Conservation (phyloP, 768 basidiomycete genomes). For the Baorangia bicolor region DNA sequence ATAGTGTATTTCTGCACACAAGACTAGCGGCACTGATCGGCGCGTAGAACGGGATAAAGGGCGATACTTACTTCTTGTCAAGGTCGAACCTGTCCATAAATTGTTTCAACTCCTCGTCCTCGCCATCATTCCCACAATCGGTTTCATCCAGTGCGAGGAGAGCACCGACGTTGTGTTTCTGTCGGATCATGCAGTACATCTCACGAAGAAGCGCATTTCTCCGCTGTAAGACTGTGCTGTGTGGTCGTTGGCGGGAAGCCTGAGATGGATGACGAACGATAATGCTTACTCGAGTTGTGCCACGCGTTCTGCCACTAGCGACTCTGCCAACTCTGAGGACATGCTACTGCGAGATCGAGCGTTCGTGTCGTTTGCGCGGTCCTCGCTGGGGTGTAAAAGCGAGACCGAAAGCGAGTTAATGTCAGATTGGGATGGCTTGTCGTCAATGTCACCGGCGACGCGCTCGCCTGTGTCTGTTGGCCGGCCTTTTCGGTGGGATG, state of each 20-base stretch:
- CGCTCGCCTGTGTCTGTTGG: constrained; percentile 1
- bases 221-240: constrained; percentile 59
- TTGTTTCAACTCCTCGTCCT: constrained; percentile 40
- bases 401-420: neutral
- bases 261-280: neutral
- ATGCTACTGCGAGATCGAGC: constrained; percentile 16
- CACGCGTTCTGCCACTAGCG: constrained; percentile 38
- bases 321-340: constrained; percentile 30
- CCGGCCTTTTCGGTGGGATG: neutral
- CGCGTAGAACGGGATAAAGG: neutral
- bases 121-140: constrained; percentile 30
- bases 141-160: constrained; percentile 40
- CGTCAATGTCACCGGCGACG: constrained; percentile 2
- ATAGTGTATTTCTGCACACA: neutral
- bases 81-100: constrained; percentile 63
- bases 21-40: constrained; percentile 1
- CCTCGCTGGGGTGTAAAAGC: neutral
- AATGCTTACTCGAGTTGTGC: constrained; percentile 33
- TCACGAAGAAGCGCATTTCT: constrained; percentile 71
- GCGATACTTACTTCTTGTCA: constrained; percentile 43
- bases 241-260: neutral
- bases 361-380: constrained; percentile 1
- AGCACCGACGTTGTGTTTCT: constrained; percentile 46
- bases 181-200: constrained; percentile 66
- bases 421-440: neutral